Conservation (phyloP, 495 filamentous ascomycete species). For the Lasiosphaeris hirsuta region DNA sequence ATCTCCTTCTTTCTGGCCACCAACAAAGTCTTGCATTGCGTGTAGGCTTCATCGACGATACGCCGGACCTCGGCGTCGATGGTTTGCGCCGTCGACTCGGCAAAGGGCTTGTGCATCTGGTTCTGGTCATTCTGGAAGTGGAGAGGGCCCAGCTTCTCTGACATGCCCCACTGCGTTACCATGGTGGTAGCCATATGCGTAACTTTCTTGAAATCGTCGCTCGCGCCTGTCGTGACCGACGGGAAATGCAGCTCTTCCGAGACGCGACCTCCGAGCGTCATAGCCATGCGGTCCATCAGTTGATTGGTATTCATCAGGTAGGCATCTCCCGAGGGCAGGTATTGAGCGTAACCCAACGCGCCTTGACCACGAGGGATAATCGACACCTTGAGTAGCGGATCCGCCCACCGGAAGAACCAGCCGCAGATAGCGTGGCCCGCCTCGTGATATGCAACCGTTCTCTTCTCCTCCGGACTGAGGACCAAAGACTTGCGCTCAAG, state of each 20-base stretch:
- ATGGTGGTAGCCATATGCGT: constrained; percentile 91
- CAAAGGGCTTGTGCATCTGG: constrained; percentile 89
- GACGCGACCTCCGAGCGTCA: constrained; percentile 93
- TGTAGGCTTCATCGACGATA: constrained; percentile 88
- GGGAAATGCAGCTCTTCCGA: constrained; percentile 95
- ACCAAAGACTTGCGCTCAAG: constrained; percentile 95
- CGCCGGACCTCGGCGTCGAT: constrained; percentile 88
- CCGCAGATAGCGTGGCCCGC: constrained; percentile 97
- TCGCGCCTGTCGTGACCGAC: constrained; percentile 89
- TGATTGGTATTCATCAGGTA: constrained; percentile 95
- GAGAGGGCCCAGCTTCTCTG: constrained; percentile 82
- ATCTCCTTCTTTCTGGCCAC: constrained; percentile 82
- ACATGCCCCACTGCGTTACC: constrained; percentile 99
- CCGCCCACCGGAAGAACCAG: constrained; percentile 95
- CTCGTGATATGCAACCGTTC: constrained; percentile 94
- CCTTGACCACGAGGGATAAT: constrained; percentile 96
- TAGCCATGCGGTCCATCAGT: constrained; percentile 99
- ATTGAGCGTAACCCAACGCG: constrained; percentile 93
- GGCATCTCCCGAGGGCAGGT: constrained; percentile 83
- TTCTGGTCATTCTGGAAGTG: constrained; percentile 79
- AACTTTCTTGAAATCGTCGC: constrained; percentile 98
- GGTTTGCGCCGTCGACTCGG: constrained; percentile 82
- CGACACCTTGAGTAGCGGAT: constrained; percentile 94
- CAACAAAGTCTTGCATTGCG: constrained; percentile 80
- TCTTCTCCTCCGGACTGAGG: constrained; percentile 88